These are phyloP conservation scores for Triticum aestivum DNA, from an alignment of 176 grass and related monocot genomes.

Conservation along the genomic window IWGSC_CS_RefSeq_v2.1 NC_057808.1:246114845-246115344, in stretches of 20 bases:
- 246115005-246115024: not conserved
- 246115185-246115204: not conserved
- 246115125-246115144: not conserved
- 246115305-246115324: no score
- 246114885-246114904: not conserved
- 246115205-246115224: not conserved
- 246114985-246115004: no score
- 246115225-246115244: not conserved
- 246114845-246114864: not conserved
- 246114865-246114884: not conserved
- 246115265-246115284: not conserved
- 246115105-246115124: not conserved
- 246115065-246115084: not conserved
- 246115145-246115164: not conserved
- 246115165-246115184: not conserved
- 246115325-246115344: not conserved
- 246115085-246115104: not conserved
- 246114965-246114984: no score
- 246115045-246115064: not conserved
- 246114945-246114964: not conserved
- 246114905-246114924: not conserved
- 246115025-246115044: not conserved
- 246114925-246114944: not conserved
- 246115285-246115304: not conserved
- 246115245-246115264: not conserved